These are phyloP conservation scores for Coprinopsis sp. DNA, from an alignment of 768 basidiomycete genomes.

Conservation along the genomic window DNA sequence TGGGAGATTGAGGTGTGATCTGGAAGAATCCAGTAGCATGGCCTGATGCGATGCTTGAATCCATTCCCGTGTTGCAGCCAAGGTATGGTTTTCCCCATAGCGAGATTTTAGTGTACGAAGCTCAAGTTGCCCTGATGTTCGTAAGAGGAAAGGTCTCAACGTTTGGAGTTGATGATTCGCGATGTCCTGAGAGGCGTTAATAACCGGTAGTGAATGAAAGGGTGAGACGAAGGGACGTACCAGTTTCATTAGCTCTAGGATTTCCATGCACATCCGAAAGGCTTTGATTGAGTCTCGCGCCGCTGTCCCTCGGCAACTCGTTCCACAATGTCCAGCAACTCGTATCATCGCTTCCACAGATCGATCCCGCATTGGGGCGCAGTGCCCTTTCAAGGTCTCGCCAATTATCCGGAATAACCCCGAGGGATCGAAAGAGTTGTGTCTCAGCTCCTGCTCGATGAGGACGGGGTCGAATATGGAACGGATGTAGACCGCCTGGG, in stretches of 20 bases:
- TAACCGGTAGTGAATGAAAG: constrained; percentile 7
- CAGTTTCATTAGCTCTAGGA: constrained; percentile 93
- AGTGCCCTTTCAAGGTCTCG: constrained; percentile 80
- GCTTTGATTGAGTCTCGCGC: constrained; percentile 67
- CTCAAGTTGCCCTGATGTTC: constrained; percentile 76
- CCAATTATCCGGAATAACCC: constrained; percentile 78
- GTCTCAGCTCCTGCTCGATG: constrained; percentile 77
- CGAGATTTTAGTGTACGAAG: constrained; percentile 68
- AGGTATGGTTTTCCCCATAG: constrained; percentile 39
- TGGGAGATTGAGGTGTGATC: constrained; percentile 41
- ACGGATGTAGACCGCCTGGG: constrained; percentile 62
- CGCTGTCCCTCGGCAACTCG: constrained; percentile 44
- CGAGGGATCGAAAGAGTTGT: constrained; percentile 72
- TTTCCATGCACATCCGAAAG: constrained; percentile 80
- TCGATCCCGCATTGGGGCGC: constrained; percentile 88
- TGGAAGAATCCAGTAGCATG: constrained; percentile 33
- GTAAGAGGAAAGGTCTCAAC: constrained; percentile 84
- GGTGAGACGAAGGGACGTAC: constrained; percentile 41
- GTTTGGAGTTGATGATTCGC: constrained; percentile 94
- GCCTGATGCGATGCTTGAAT: constrained; percentile 48
- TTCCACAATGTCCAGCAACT: constrained; percentile 55
- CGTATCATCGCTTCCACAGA: constrained; percentile 81
- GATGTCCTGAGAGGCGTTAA: constrained; percentile 65
- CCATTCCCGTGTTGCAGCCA: constrained; percentile 62
- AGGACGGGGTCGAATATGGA: constrained; percentile 77